These are phyloP conservation scores for Capillidium rhysosporum DNA, from an alignment of 371 early-diverging fungal species.

Conservation along the genomic window DNA sequence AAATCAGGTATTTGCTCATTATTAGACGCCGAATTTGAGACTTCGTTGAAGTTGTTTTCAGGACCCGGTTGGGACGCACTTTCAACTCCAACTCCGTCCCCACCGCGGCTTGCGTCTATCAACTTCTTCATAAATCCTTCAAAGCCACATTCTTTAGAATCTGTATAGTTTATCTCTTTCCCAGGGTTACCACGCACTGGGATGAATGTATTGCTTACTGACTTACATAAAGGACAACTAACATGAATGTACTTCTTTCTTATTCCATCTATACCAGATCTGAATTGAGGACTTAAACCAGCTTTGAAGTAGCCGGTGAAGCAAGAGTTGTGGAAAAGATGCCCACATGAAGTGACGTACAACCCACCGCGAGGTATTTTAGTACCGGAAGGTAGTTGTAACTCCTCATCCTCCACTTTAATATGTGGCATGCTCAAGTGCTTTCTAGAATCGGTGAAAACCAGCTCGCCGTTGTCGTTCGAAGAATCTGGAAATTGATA, in stretches of 20 bases:
- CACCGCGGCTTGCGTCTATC: too few species aligned
- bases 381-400: constrained; percentile 25
- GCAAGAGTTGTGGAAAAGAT: constrained; percentile 84
- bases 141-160: constrained; percentile 8
- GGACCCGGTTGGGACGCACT: too few species aligned
- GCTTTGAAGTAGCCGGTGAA: constrained; percentile 24
- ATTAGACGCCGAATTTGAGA: too few species aligned
- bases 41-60: too few species aligned
- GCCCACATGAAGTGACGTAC: constrained; percentile 79
- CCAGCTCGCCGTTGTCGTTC: constrained; percentile 15
- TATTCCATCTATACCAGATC: neutral
- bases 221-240: constrained; percentile 86
- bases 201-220: constrained; percentile 63
- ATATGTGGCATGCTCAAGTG: neutral
- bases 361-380: constrained; percentile 32
- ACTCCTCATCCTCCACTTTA: neutral
- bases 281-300: neutral
- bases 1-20: too few species aligned
- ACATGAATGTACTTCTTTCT: constrained; percentile 8
- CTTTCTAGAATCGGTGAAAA: neutral
- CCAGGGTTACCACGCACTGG: constrained; percentile 43
- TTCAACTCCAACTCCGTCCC: too few species aligned
- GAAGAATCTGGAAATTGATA: constrained; percentile 12
- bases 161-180: constrained; percentile 3
- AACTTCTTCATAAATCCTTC: neutral